Evolutionary conservation across 2,329 filamentous ascomycete genomes (phyloP), one percentile per base, ranked within the genome.

Genomic region (Fusarium sacchari): DNA sequence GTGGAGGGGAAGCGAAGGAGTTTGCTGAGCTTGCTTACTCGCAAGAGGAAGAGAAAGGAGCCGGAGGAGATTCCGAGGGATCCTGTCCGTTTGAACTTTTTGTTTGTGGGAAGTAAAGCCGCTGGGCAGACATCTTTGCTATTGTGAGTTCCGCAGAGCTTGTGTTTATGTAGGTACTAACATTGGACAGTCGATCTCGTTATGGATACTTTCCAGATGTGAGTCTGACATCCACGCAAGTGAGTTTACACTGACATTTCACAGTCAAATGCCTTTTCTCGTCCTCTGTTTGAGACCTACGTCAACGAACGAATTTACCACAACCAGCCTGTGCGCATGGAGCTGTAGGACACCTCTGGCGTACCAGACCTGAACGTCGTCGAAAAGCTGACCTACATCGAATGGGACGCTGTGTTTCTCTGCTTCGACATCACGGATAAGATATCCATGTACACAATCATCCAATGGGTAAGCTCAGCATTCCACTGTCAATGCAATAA

Each of bases 331-430:
- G 77, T 76, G 3, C 76, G 75, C 64, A 69, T 82, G 56, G 82
- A 84, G 75, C 62, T 83, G 64, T 84, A 81, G 82, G 82, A 84
- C 66, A 84, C 81, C 69, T 84, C 82, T 32, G 82, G 82, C 72
- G 79, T 80, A 30, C 79, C 80, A 6, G 82, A 84, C 49, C 75
- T 84, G 39, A 79, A 78, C 52, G 81, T 77, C 5, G 78, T 84
- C 12, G 74, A 80, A 52, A 77, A 77, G 10, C 61, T 83, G 36
- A 78, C 79, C 26, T 82, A 82, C 65, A 80, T 83, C 18, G 47
- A 73, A 11, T 84, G 81, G 82, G 81, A 84, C 8, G 81, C 78
- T 4, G 72, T 84, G 1, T 83, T 84, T 62, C 74, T 84, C 37
- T 84, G 82, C 64, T 84, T 83, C 61, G 82, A 84, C n/a, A 76